Evolutionary conservation across 306 rosid species (phyloP).

Genomic region (Betula pendula): DNA sequence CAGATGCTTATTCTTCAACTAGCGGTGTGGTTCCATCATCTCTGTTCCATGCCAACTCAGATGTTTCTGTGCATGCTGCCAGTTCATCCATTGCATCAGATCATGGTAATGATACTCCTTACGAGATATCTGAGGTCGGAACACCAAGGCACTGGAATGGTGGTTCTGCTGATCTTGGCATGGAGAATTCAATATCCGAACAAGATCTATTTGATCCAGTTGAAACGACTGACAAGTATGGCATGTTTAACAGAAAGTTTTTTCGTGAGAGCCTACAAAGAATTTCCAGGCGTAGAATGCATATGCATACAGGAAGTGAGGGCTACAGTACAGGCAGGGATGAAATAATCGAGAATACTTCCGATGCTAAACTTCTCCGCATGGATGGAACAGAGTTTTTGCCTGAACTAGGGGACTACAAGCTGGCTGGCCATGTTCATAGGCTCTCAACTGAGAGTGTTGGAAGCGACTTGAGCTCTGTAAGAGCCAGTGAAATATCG

Average conservation of each 20-base stretch:
- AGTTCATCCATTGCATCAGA: constrained; percentile 54
- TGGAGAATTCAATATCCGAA: constrained; percentile 40
- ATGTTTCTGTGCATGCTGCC: constrained; percentile 40
- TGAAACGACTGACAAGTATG: constrained; percentile 29
- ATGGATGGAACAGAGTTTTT: constrained; percentile 68
- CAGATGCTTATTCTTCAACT: constrained; percentile 47
- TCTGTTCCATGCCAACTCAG: constrained; percentile 42
- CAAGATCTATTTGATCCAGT: constrained; percentile 35
- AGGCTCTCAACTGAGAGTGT: constrained; percentile 55
- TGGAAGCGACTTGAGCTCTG: constrained; percentile 50
- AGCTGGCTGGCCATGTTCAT: constrained; percentile 41
- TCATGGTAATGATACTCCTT: constrained; percentile 51
- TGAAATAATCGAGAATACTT: constrained; percentile 31
- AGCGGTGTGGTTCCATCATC: constrained; percentile 38
- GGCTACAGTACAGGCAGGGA: constrained; percentile 22
- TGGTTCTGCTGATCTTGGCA: constrained; percentile 37
- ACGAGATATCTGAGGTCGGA: constrained; percentile 62
- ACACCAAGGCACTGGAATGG: constrained; percentile 46
- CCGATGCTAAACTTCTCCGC: constrained; percentile 40
- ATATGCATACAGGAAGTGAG: constrained; percentile 16
- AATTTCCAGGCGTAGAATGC: constrained; percentile 26
- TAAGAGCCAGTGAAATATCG: constrained; percentile 38
- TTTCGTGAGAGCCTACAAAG: constrained; percentile 28
- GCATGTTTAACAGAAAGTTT: constrained; percentile 38
- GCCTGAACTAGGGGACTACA: constrained; percentile 33